These are phyloP conservation scores for Drechslerella stenobrocha DNA, from an alignment of 2,329 filamentous ascomycete genomes.

Conservation along the genomic window DNA sequence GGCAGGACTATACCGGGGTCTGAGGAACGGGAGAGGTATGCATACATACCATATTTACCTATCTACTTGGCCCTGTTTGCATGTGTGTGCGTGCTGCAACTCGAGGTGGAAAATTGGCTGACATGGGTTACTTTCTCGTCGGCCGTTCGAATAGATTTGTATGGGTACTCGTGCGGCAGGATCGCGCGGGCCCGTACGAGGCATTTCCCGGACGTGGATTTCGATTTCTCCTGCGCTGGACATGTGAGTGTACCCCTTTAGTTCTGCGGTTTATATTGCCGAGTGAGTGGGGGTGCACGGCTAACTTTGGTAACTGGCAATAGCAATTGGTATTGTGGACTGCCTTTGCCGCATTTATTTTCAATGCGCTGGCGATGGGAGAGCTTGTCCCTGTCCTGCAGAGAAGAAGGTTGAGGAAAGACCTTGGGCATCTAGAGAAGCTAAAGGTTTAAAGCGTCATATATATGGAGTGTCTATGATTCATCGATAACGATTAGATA, in stretches of 20 bases:
- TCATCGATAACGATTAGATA: background rate
- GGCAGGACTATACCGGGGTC: conserved; percentile 18
- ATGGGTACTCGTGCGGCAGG: conserved; percentile 34
- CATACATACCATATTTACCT: background rate
- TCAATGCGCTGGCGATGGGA: conserved; percentile 17
- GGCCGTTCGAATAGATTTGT: conserved; percentile 16
- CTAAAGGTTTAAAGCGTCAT: conserved; percentile 23
- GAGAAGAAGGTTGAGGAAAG: conserved; percentile 26
- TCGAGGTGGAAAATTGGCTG: background rate
- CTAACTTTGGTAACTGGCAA: background rate
- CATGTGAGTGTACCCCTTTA: conserved; percentile 37
- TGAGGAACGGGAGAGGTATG: conserved; percentile 31
- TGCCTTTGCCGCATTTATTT: conserved; percentile 18
- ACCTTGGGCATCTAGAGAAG: conserved; percentile 32
- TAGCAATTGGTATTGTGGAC: conserved; percentile 32
- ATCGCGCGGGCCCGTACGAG: conserved; percentile 26
- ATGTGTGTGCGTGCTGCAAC: background rate
- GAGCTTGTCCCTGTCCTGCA: conserved; percentile 20
- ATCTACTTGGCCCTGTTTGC: background rate
- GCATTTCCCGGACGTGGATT: conserved; percentile 37
- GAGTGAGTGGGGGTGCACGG: background rate
- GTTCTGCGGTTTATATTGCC: too few relatives aligned
- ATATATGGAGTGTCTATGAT: too few relatives aligned
- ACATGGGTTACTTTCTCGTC: background rate
- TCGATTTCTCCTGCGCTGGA: conserved; percentile 26